These are phyloP conservation scores for Scleroderma bovista DNA, from an alignment of 768 basidiomycete species.

Conservation along the genomic window DNA sequence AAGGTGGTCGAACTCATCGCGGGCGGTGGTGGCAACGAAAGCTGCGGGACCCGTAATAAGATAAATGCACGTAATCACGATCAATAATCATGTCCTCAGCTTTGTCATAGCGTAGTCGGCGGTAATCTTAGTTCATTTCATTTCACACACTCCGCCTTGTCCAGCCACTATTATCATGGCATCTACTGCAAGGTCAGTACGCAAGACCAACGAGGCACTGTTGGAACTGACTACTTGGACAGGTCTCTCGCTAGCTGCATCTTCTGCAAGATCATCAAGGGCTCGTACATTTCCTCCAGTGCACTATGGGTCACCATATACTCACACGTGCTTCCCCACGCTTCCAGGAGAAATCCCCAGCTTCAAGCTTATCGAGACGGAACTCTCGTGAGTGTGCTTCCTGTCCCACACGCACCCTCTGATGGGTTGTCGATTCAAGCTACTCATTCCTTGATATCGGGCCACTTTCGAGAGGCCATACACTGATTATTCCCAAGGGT, in stretches of 20 bases:
- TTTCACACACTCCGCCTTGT: too few relatives aligned
- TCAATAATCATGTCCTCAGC: too few relatives aligned
- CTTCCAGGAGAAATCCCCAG: constrained; percentile 80
- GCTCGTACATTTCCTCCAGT: constrained; percentile 34
- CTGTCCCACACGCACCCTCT: not conserved
- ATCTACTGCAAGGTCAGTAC: constrained; percentile 16
- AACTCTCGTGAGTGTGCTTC: constrained; percentile 47
- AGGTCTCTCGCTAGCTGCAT: constrained; percentile 66
- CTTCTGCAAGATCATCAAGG: constrained; percentile 96
- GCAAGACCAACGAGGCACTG: not conserved
- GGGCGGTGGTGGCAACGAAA: not conserved
- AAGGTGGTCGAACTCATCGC: constrained; percentile 29
- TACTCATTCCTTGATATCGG: constrained; percentile 91
- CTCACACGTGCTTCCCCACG: not conserved
- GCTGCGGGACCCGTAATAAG: too few relatives aligned
- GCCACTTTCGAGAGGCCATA: constrained; percentile 86
- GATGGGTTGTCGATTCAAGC: constrained; percentile 28
- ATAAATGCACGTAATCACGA: not conserved
- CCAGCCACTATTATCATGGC: constrained; percentile 2
- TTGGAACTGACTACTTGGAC: not conserved
- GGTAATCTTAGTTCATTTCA: too few relatives aligned
- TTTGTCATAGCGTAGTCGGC: too few relatives aligned
- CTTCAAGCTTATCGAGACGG: constrained; percentile 78
- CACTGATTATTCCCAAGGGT: constrained; percentile 94
- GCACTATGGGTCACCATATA: not conserved